These are phyloP conservation scores for Tagetes patula DNA, from an alignment of 129 eudicot species.

Conservation along the genomic window DNA sequence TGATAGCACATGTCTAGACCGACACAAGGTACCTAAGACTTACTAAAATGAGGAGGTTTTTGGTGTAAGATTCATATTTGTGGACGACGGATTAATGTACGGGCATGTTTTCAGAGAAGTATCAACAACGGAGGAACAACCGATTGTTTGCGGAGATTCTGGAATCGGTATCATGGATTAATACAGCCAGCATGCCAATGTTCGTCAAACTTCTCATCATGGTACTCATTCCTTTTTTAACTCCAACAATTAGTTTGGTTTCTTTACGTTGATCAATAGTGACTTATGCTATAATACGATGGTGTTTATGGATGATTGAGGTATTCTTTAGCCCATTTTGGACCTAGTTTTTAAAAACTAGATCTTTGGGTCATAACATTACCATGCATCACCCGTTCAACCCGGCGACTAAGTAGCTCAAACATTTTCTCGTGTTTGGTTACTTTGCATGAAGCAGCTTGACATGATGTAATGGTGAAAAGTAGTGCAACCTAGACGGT, in stretches of 20 bases:
- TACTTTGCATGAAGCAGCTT: no score
- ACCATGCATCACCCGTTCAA: no score
- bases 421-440: no score
- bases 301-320: conserved; percentile 13
- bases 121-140: conserved; percentile 43
- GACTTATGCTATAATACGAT: neutral
- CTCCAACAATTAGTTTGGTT: neutral
- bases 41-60: no score
- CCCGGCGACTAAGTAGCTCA: no score
- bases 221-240: conserved; percentile 38
- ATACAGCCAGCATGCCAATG: conserved; percentile 78
- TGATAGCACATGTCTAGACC: no score
- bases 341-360: no score
- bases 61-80: no score
- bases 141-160: conserved; percentile 72
- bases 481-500: no score
- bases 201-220: conserved; percentile 83
- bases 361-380: no score
- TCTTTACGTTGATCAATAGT: neutral
- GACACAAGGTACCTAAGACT: no score
- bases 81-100: conserved; percentile 30
- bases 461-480: no score
- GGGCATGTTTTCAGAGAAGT: conserved; percentile 34
- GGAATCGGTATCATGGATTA: conserved; percentile 64
- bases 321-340: neutral